Conservation (phyloP, 345 rosid species). For the Jatropha curcas region DNA sequence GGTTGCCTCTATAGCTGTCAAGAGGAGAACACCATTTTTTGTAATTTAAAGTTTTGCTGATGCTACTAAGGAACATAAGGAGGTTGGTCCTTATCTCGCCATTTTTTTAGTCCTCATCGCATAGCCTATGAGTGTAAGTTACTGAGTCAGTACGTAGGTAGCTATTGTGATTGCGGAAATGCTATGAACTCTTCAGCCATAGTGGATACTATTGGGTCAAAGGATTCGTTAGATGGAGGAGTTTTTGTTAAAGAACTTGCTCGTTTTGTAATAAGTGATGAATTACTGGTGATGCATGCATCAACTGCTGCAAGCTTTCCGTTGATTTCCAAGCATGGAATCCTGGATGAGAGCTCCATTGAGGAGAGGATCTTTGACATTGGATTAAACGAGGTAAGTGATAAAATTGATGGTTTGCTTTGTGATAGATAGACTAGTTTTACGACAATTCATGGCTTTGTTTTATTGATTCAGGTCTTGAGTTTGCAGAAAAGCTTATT, state of each 20-base stretch:
- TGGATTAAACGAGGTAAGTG: conserved; percentile 18
- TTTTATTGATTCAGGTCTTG: conserved; percentile 27
- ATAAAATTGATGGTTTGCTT: not conserved
- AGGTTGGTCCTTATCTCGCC: not conserved
- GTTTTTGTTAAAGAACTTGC: conserved; percentile 23
- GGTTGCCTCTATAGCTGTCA: no score
- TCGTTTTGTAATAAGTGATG: conserved; percentile 8
- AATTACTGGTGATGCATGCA: conserved; percentile 18
- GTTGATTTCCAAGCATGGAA: conserved; percentile 18
- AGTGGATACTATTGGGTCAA: no score
- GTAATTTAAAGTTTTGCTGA: no score
- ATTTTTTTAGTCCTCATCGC: not conserved
- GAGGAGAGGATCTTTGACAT: conserved; percentile 13
- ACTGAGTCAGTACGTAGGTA: conserved; percentile 1
- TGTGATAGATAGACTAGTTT: not conserved
- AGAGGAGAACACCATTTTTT: no score
- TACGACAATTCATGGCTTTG: not conserved
- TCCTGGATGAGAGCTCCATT: conserved; percentile 2
- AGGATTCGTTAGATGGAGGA: not conserved
- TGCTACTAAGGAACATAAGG: no score
- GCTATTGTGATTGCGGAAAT: conserved; percentile 17
- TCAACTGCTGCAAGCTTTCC: conserved; percentile 5
- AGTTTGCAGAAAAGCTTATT: conserved; percentile 19
- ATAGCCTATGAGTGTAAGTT: not conserved
- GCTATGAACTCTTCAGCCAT: not conserved